Conservation (phyloP, 1,284 basidiomycete genomes). For the Xanthoconium separans region DNA sequence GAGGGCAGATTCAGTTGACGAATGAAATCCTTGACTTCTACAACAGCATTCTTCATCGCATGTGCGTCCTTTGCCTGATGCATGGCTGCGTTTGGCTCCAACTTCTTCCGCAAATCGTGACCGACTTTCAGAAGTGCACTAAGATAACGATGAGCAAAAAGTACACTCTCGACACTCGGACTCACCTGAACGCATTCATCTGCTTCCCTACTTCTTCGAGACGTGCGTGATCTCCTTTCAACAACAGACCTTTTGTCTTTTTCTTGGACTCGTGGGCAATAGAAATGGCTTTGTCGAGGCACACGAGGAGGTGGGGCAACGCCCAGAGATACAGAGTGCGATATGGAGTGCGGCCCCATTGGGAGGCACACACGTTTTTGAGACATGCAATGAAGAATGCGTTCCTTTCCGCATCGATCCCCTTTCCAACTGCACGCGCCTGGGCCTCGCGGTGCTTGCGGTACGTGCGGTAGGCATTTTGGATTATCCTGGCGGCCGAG, state of each 20-base stretch:
- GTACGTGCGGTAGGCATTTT: conserved; percentile 25
- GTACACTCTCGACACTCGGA: conserved; percentile 1
- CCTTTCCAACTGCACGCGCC: conserved; percentile 29
- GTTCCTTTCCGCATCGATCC: conserved; percentile 25
- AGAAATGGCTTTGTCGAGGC: conserved; percentile 39
- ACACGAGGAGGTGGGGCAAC: conserved; percentile 47
- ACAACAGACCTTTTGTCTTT: conserved; percentile 35
- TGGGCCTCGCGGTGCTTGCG: conserved; percentile 20
- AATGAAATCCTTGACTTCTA: conserved; percentile 28
- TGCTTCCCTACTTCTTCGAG: conserved; percentile 37
- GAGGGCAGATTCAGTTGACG: conserved; percentile 7
- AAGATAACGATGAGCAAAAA: too few species aligned
- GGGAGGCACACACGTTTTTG: conserved; percentile 30
- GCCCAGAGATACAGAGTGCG: conserved; percentile 47
- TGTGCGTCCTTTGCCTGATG: conserved; percentile 21
- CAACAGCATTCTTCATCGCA: conserved; percentile 24
- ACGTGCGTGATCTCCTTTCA: conserved; percentile 28
- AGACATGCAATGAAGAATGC: conserved; percentile 36
- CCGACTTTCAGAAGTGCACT: background rate
- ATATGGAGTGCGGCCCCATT: conserved; percentile 39
- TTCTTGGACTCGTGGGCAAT: conserved; percentile 34
- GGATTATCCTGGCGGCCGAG: conserved; percentile 18
- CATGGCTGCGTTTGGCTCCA: conserved; percentile 30
- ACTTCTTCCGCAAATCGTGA: conserved; percentile 21
- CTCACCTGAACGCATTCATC: conserved; percentile 33